Conservation (phyloP, 768 basidiomycete genomes). For the Vararia minispora region DNA sequence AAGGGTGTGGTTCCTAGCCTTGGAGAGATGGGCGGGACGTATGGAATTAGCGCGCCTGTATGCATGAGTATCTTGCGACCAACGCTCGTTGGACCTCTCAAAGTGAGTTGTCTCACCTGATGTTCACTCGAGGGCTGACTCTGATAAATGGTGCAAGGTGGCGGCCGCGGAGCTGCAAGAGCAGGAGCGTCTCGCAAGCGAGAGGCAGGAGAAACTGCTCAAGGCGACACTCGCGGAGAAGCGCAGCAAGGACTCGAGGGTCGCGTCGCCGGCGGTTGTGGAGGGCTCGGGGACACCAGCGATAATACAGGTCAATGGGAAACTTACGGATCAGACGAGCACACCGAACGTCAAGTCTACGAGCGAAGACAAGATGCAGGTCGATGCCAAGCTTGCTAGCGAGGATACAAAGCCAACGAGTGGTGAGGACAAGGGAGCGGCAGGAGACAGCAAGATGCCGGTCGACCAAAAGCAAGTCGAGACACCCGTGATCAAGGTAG, state of each 20-base stretch:
- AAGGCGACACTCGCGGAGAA: conserved; percentile 75
- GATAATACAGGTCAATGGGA: conserved; percentile 18
- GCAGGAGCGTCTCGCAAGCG: conserved; percentile 54
- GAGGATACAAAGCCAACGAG: conserved; percentile 7
- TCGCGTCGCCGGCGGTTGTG: conserved; percentile 47
- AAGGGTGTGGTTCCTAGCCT: conserved; percentile 66
- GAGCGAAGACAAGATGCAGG: background rate
- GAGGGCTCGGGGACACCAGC: conserved; percentile 18
- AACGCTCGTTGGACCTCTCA: too few species aligned
- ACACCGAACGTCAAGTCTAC: too few species aligned
- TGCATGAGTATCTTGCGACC: conserved; percentile 94
- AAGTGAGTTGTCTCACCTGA: too few species aligned
- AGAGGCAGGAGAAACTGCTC: conserved; percentile 71
- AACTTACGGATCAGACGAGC: too few species aligned
- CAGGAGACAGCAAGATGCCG: too few species aligned
- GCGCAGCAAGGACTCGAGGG: conserved; percentile 41
- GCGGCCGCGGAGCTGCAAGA: conserved; percentile 56
- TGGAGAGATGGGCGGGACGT: conserved; percentile 58
- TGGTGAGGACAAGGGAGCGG: too few species aligned
- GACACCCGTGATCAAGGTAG: too few species aligned
- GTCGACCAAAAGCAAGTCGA: too few species aligned
- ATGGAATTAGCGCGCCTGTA: conserved; percentile 74
- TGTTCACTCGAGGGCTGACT: too few species aligned
- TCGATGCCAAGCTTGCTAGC: conserved; percentile 1
- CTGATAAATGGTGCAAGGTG: too few species aligned